Conservation (phyloP, 2,329 filamentous ascomycete species). For the Colletotrichum chlorophyti region DNA sequence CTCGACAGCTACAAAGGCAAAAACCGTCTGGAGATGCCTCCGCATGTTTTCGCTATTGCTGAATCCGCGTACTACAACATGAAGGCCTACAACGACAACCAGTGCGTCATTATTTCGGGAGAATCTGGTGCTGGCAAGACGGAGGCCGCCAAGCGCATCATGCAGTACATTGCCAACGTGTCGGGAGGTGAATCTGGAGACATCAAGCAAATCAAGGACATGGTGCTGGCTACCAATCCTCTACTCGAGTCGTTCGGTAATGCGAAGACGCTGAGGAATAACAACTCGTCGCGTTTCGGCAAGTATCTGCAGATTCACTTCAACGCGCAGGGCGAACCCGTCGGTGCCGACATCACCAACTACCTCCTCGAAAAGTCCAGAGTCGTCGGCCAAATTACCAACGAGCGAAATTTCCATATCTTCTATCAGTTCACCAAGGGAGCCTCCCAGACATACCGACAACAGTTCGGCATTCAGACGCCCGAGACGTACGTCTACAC, state of each 20-base stretch:
- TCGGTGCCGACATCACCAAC: slow-evolving; percentile 97
- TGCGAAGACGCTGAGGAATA: slow-evolving; percentile 96
- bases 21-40: slow-evolving; percentile 93
- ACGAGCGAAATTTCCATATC: slow-evolving; percentile 98
- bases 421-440: slow-evolving; percentile 99
- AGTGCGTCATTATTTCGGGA: slow-evolving; percentile 98
- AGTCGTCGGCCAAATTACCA: slow-evolving; percentile 92
- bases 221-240: slow-evolving; percentile 98
- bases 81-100: slow-evolving; percentile 99
- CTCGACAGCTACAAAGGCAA: slow-evolving; percentile 95
- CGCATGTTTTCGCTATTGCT: slow-evolving; percentile 96
- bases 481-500: slow-evolving; percentile 95
- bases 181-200: slow-evolving; percentile 85
- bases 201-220: slow-evolving; percentile 97
- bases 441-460: slow-evolving; percentile 83
- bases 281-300: slow-evolving; percentile 98
- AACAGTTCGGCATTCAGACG: slow-evolving; percentile 88
- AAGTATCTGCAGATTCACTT: slow-evolving; percentile 99
- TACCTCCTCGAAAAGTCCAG: slow-evolving; percentile 95
- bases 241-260: slow-evolving; percentile 97
- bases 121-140: slow-evolving; percentile 99
- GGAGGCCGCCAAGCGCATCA: slow-evolving; percentile 96
- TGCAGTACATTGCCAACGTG: slow-evolving; percentile 99
- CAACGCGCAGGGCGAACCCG: slow-evolving; percentile 87
- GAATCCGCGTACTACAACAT: slow-evolving; percentile 99